Evolutionary conservation across 2,329 filamentous ascomycete genomes (phyloP), one percentile per base, ranked within the genome.

Genomic region (Aureobasidium vineae): DNA sequence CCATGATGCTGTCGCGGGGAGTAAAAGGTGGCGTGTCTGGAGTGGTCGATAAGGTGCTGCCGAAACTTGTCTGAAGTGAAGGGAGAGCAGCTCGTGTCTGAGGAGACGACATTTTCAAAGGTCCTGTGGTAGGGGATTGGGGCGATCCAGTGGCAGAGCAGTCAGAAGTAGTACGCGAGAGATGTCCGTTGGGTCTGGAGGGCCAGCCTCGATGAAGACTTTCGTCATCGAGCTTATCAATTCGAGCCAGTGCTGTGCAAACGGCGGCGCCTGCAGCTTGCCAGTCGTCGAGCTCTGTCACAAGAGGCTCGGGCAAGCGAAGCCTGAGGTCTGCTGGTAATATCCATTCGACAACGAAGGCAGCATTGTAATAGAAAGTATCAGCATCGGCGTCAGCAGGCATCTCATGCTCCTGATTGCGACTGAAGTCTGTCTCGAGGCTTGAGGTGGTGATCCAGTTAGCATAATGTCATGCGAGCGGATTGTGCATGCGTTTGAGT

Each of bases 241-340:
- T 72, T 33, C 77, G 75, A 36, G 73, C 73, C 43, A 79, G 71
- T 67, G 78, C 74, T 56, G 79, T 82, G 69, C 76, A 73, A 40
- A 81, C 76, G 43, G 80, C 80, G 21, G 81, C 81, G 49, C 78
- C 80, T 60, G 79, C 75, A 56, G 77, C 76, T 69, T 78, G 76
- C 71, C 81, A 75, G 38, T 76, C 72, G 5, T 75, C 71, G 36
- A 80, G 67, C 40, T 70, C 70, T 15, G 72, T 69, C 59, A 74
- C 71, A 16, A 82, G 71, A 19, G 73, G 68, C 1, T 67, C 43
- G 5, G 80, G 78, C 13, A 82, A 74, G 36, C 70, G 71, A 33
- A 73, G 68, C 72, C 76, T 75, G 31, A 81, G 71, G 15, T 75
- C 70, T 31, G 76, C 69, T 0, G 79, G 74, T 57, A 79, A 72